Percentiles rank a stretch among this genome's conserved stretches.
phyloP scores from a whole-genome alignment of 176 grass and related monocot species.

The Poa pratensis region DNA sequence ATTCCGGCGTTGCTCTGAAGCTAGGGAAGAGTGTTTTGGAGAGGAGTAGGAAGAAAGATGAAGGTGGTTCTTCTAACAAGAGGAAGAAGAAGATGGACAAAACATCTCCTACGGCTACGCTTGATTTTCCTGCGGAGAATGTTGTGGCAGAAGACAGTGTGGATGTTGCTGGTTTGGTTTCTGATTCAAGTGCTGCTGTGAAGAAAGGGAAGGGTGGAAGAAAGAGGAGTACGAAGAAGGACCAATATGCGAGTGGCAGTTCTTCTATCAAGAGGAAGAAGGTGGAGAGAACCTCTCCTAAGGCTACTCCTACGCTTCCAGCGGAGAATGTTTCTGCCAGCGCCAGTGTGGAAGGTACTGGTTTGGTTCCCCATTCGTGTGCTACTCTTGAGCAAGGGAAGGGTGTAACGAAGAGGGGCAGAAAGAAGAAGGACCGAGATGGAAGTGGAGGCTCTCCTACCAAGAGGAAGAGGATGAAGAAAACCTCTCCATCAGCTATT shows the following conservation, averaged over 20 bases:
- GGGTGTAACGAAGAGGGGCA: slow-evolving; percentile 30
- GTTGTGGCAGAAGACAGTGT: not conserved
- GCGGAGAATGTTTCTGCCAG: not conserved
- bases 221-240: slow-evolving; percentile 44
- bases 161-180: not conserved
- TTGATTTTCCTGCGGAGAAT: slow-evolving; percentile 7
- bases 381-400: slow-evolving; percentile 23
- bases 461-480: slow-evolving; percentile 46
- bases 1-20: slow-evolving; percentile 15
- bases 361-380: slow-evolving; percentile 10
- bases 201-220: slow-evolving; percentile 3
- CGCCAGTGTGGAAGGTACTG: not conserved
- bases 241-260: slow-evolving; percentile 21
- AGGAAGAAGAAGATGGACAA: slow-evolving; percentile 44
- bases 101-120: not conserved
- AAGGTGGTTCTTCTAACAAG: slow-evolving; percentile 31
- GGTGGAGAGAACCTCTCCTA: slow-evolving; percentile 19
- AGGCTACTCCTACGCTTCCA: not conserved
- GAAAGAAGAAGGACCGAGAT: slow-evolving; percentile 43
- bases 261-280: slow-evolving; percentile 46
- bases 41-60: slow-evolving; percentile 45
- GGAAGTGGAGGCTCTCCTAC: slow-evolving; percentile 17
- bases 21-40: slow-evolving; percentile 28
- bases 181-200: slow-evolving; percentile 17
- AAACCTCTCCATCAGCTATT: not conserved